A percentile compares a stretch with the other conserved stretches of the same genome.
Conservation (phyloP, 2,329 filamentous ascomycete species). For the Fusarium sarcochroum region DNA sequence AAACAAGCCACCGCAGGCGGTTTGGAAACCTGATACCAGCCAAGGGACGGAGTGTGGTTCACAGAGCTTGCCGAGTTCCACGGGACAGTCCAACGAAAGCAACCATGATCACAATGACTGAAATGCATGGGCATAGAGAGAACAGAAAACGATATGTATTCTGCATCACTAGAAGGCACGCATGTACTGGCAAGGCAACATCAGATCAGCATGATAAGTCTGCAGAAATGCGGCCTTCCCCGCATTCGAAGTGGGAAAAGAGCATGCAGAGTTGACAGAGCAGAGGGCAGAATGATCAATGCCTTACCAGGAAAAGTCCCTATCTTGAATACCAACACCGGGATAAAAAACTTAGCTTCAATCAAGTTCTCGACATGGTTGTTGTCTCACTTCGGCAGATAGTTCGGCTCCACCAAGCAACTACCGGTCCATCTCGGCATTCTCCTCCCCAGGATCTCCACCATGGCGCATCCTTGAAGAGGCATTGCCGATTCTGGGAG, state of each 20-base stretch:
- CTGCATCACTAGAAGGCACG: not conserved
- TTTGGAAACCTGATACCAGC: conserved; percentile 17
- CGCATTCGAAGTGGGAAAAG: not conserved
- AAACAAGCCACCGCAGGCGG: conserved; percentile 7
- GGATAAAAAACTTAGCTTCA: not conserved
- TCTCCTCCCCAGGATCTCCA: conserved; percentile 25
- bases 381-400: conserved; percentile 14
- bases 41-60: conserved; percentile 24
- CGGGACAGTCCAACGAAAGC: conserved; percentile 24
- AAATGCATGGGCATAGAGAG: not conserved
- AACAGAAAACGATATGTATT: not conserved
- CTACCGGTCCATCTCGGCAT: conserved; percentile 25
- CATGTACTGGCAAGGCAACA: not conserved
- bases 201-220: not conserved
- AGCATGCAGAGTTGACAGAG: not conserved
- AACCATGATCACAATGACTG: conserved; percentile 33
- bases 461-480: conserved; percentile 1
- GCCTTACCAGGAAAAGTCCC: not conserved
- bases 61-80: conserved; percentile 28
- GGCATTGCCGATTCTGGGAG: not conserved
- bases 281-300: not conserved
- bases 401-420: conserved; percentile 19
- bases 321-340: not conserved
- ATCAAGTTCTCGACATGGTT: not conserved
- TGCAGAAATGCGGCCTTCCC: not conserved